Evolutionary conservation across 495 filamentous ascomycete genomes (phyloP).

Genomic region (Hypoxylon crocopeplum): DNA sequence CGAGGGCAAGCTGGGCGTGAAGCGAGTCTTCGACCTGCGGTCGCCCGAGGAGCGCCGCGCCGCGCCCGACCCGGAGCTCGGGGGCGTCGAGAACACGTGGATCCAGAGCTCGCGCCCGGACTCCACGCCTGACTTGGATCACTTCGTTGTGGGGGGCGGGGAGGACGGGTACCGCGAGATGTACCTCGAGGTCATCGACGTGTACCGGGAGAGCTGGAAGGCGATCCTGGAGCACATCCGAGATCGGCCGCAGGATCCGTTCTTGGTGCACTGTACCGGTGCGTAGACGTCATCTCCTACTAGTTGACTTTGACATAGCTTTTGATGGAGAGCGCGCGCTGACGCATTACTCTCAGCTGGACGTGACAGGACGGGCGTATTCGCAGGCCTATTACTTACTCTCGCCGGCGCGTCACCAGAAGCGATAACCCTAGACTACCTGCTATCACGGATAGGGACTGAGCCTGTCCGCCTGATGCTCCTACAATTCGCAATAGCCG

Average conservation of each 20-base stretch:
- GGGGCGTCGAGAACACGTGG: slow-evolving; percentile 52
- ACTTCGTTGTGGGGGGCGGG: slow-evolving; percentile 50
- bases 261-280: slow-evolving; percentile 63
- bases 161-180: slow-evolving; percentile 48
- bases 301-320: too few relatives aligned
- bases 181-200: slow-evolving; percentile 51
- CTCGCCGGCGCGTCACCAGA: slow-evolving; percentile 57
- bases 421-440: slow-evolving; percentile 58
- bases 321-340: background rate
- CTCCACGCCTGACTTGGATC: slow-evolving; percentile 37
- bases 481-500: slow-evolving; percentile 45
- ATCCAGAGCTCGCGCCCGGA: slow-evolving; percentile 40
- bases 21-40: slow-evolving; percentile 53
- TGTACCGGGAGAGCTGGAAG: slow-evolving; percentile 44
- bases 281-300: slow-evolving; percentile 39
- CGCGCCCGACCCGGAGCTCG: slow-evolving; percentile 47
- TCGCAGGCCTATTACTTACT: slow-evolving; percentile 62
- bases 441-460: slow-evolving; percentile 54
- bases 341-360: slow-evolving; percentile 53
- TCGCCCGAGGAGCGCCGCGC: slow-evolving; percentile 44
- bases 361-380: slow-evolving; percentile 69
- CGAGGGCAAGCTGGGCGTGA: slow-evolving; percentile 45
- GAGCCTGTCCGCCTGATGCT: slow-evolving; percentile 54
- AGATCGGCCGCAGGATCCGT: slow-evolving; percentile 41
- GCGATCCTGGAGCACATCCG: slow-evolving; percentile 47